Evolutionary conservation across 1,139 yeast species (phyloP), one percentile per base, ranked within the genome.

Genomic region (Petasospora fabianii): DNA sequence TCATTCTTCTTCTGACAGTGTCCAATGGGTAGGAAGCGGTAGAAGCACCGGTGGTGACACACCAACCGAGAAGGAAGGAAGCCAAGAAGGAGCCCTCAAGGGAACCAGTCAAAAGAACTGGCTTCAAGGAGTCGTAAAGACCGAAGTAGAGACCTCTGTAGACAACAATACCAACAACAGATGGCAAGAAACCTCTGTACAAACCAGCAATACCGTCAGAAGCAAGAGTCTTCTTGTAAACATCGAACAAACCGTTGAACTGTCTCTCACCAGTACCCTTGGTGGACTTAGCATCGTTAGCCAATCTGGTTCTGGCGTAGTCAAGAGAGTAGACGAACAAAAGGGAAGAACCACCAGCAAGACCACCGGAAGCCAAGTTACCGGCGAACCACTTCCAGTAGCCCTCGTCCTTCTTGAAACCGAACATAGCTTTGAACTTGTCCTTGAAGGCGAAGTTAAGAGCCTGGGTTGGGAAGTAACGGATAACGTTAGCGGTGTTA

Each of bases 101-200:
- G 44, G 84, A 68, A 61, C 88, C 88, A 59, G 77, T 77, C 59
- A 81, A 73, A 49, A 81, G 72, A 57, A 77, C 82, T 50, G 88
- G 88, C 75, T 81, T 81, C 59, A 81, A 71, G 56, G 88, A 80
- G 68, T 81, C 88, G 73, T 77, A 81, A 54, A 80, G 73, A 73
- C 88, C 88, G 65, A 81, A 81, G 82, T 81, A 81, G 55, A 81
- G 72, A 75, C 88, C 88, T 73, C 88, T 80, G 84, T 81, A 81
- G 55, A 80, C 87, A 64, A 81, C 69, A 64, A 81, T 81, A 69
- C 88, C 88, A 54, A 77, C 76, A 59, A 81, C 87, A 54, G 88
- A 81, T 61, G 87, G 87, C 62, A 81, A 77, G 80, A 81, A 81
- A 67, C 88, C 88, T 72, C 88, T 79, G 81, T 81, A 81, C 58